phyloP scores from a whole-genome alignment of 768 basidiomycete genomes.

The Psilocybe cubensis region DNA sequence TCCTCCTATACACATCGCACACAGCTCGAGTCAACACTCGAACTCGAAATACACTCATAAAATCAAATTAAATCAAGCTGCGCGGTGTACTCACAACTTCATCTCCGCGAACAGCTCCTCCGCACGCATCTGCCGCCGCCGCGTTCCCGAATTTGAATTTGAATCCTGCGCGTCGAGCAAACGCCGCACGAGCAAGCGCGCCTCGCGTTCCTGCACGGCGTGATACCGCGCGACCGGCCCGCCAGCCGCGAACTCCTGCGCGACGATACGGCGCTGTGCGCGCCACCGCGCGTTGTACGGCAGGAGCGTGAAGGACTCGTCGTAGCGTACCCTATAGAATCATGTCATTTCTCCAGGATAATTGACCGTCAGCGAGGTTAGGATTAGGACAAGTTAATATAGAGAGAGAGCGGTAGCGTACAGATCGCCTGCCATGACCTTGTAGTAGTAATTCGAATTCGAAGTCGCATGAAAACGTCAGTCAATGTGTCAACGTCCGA shows the following conservation, averaged over 20 bases:
- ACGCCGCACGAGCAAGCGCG: conserved; percentile 2
- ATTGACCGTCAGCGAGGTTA: neutral
- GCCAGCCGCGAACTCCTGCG: conserved; percentile 10
- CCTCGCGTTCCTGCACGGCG: conserved; percentile 11
- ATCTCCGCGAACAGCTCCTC: conserved; percentile 31
- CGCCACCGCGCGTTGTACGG: conserved; percentile 39
- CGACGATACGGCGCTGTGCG: conserved; percentile 29
- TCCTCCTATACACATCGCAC: too few relatives aligned
- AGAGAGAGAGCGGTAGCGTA: neutral
- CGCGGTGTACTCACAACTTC: conserved; percentile 4
- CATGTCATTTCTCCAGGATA: neutral
- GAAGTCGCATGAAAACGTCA: neutral
- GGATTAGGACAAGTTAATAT: neutral
- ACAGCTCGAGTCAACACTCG: neutral
- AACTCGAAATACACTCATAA: neutral
- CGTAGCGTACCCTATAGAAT: conserved; percentile 32
- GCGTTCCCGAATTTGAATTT: too few relatives aligned
- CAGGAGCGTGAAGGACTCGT: conserved; percentile 39
- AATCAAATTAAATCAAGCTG: too few relatives aligned
- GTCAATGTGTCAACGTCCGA: neutral
- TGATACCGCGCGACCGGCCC: neutral
- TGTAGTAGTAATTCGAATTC: conserved; percentile 34
- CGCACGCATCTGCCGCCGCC: too few relatives aligned
- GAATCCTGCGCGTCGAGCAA: too few relatives aligned
- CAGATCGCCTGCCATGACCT: conserved; percentile 52